Conservation (phyloP, 2,329 filamentous ascomycete species). For the Aspergillus calidoustus region DNA sequence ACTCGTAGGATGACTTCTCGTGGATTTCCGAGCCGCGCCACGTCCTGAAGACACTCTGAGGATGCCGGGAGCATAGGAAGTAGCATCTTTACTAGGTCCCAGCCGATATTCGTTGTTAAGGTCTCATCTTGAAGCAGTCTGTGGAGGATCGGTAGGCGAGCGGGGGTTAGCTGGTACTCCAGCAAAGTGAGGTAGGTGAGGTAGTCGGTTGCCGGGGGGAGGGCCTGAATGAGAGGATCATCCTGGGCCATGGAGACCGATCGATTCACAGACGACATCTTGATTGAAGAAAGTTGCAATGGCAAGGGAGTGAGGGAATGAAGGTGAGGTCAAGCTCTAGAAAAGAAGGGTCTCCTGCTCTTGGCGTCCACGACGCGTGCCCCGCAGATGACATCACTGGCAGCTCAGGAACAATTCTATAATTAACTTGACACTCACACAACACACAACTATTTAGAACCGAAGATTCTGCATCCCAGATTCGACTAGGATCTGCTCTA, state of each 20-base stretch:
- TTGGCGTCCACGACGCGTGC: background rate
- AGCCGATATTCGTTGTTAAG: slow-evolving; percentile 67
- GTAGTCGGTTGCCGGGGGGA: slow-evolving; percentile 67
- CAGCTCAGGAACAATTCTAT: slow-evolving; percentile 7
- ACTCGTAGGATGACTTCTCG: slow-evolving; percentile 68
- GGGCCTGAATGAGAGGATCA: slow-evolving; percentile 60
- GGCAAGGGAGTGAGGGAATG: slow-evolving; percentile 1
- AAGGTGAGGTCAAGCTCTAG: background rate
- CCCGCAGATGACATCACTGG: slow-evolving; percentile 9
- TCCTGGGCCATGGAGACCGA: slow-evolving; percentile 33
- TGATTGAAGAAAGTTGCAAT: background rate
- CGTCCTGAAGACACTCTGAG: slow-evolving; percentile 63
- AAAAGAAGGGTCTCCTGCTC: background rate
- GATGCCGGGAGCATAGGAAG: slow-evolving; percentile 64
- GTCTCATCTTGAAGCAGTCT: slow-evolving; percentile 64
- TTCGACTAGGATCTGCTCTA: background rate
- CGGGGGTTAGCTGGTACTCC: slow-evolving; percentile 65
- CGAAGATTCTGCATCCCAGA: background rate
- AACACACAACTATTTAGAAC: background rate
- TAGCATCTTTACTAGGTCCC: slow-evolving; percentile 67
- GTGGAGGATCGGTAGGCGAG: slow-evolving; percentile 62
- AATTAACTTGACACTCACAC: background rate
- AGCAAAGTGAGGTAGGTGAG: slow-evolving; percentile 69
- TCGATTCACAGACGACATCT: slow-evolving; percentile 8
- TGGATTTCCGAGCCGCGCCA: slow-evolving; percentile 66